These are phyloP conservation scores for Neurospora pannonica DNA, from an alignment of 495 filamentous ascomycete species.

Conservation along the genomic window DNA sequence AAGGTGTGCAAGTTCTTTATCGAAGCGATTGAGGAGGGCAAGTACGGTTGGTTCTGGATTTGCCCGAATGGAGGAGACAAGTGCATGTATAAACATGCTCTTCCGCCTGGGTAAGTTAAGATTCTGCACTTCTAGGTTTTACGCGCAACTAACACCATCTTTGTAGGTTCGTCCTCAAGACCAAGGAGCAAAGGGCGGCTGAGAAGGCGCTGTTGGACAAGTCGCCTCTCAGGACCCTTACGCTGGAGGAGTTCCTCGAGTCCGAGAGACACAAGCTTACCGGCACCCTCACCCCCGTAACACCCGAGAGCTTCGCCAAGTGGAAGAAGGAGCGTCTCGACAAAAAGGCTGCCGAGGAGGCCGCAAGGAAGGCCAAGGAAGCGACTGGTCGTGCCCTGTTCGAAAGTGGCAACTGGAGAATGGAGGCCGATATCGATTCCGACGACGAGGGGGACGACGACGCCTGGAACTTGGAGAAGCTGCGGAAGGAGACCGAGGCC, in stretches of 20 bases:
- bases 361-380: conserved; percentile 83
- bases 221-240: conserved; percentile 86
- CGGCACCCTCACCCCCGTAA: conserved; percentile 86
- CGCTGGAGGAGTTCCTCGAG: conserved; percentile 94
- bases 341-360: conserved; percentile 90
- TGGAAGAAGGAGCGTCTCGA: conserved; percentile 92
- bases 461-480: conserved; percentile 68
- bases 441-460: conserved; percentile 51
- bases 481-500: conserved; percentile 61
- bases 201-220: conserved; percentile 98
- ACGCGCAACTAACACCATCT: conserved; percentile 16
- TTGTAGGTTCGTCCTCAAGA: conserved; percentile 85
- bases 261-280: conserved; percentile 88
- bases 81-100: conserved; percentile 96
- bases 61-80: conserved; percentile 96
- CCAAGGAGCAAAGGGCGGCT: conserved; percentile 88
- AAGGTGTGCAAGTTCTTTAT: conserved; percentile 99
- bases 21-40: conserved; percentile 92
- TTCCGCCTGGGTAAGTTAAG: conserved; percentile 74
- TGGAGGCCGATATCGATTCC: conserved; percentile 53
- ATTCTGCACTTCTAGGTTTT: neutral
- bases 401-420: conserved; percentile 88
- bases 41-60: conserved; percentile 98
- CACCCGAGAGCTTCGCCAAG: conserved; percentile 77
- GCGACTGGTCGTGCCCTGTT: conserved; percentile 91